Evolutionary conservation across 768 basidiomycete genomes (phyloP), one percentile per base, ranked within the genome.

Genomic region (Suillus discolor): DNA sequence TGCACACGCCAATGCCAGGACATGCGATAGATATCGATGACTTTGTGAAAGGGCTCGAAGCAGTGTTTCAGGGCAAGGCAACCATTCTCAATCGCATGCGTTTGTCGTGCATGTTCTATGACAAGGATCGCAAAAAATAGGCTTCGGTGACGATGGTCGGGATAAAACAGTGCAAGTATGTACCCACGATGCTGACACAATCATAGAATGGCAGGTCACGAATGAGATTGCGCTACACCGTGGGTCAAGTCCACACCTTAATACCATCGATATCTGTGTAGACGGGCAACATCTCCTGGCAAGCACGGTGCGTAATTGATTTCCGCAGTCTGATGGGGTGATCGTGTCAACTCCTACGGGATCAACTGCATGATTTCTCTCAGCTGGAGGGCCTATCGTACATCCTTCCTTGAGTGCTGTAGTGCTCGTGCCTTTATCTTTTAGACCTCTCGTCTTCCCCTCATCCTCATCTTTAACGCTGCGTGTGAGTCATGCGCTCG

Each of bases 331-430:
- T 42, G 96, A 97, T 71, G 96, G 96, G 44, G 81, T 97, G 66
- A 95, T 97, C 64, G 88, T 98, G 62, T 95, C 95, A 8, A 98
- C 96, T 2, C 96, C 96, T 25, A 98, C 96, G 3, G 96, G 96
- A 8, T 97, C 96, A 25, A 97, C 96, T 4, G 96, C 96, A 18
- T 97, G 97, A 77, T 97, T 96, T 1, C 83, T 98, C 28, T 97
- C 95, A 4, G 93, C 96, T 0, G 96, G 96, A 41, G 96, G 96
- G 31, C 96, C 96, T 4, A 97, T 98, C 69, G 94, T 97, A 69
- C n/a, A n/a, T n/a, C n/a, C n/a, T n/a, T n/a, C n/a, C n/a, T n/a
- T n/a, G n/a, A n/a, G n/a, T n/a, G n/a, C n/a, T n/a, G n/a, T n/a
- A n/a, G n/a, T n/a, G n/a, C n/a, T n/a, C n/a, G n/a, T 96, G 94